phyloP scores from a whole-genome alignment of 2,329 filamentous ascomycete genomes.

The Fusarium piperis region DNA sequence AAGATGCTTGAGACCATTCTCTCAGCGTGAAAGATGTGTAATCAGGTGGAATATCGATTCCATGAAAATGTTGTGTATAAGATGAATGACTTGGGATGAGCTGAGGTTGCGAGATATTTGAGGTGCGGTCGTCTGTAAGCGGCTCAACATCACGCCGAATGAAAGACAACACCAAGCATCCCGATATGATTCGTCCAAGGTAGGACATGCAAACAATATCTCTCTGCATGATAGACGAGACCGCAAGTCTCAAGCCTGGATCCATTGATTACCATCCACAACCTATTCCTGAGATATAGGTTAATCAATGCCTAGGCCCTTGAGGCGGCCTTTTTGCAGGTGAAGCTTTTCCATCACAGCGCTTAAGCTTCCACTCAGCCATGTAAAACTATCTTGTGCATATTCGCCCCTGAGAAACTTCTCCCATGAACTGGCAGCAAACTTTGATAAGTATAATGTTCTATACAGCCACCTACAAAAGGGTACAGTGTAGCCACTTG shows the following conservation, averaged over 20 bases:
- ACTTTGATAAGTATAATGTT: neutral
- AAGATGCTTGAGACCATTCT: slow-evolving; percentile 9
- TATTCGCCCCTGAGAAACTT: neutral
- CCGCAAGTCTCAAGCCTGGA: too few species aligned
- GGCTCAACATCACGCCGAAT: slow-evolving; percentile 20
- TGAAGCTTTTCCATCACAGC: neutral
- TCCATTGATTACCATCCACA: too few species aligned
- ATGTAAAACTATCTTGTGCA: neutral
- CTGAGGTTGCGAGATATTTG: neutral
- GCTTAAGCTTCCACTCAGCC: neutral
- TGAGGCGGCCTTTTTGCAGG: neutral
- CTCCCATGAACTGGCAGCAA: neutral
- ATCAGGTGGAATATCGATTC: neutral
- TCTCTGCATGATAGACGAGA: neutral
- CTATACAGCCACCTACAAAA: neutral
- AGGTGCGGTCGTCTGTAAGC: slow-evolving; percentile 10
- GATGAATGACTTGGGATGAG: neutral
- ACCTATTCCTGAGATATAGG: too few species aligned
- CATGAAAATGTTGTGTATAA: neutral
- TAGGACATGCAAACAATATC: neutral
- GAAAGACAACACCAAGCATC: neutral
- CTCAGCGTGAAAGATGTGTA: neutral
- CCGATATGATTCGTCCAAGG: neutral
- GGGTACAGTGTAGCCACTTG: neutral
- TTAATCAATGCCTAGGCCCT: too few species aligned